Evolutionary conservation across 805 yeast species (phyloP), one percentile per base, ranked within the genome.

Genomic region (Yarrowia osloensis): DNA sequence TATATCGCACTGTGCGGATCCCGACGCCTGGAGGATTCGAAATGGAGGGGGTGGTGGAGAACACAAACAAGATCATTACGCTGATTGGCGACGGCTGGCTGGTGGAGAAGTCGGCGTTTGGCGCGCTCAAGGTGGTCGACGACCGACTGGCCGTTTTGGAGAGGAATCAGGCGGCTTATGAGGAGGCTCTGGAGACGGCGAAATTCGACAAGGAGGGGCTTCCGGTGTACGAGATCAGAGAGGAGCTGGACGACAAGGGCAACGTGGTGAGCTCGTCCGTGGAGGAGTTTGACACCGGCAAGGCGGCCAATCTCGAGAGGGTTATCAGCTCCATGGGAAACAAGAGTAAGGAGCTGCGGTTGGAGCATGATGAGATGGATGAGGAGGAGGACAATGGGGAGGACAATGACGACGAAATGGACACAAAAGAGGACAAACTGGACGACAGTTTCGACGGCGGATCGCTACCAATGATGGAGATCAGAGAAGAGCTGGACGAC

Each of bases 401-500:
- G 4, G 46, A 39, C 3, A 52, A 44, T 21, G 90, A 88, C 70
- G 87, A 84, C 63, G 71, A 76, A 39, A 52, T 26, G 37, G 57
- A 66, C 24, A 19, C 42, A 11, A 19, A 5, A 26, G 37, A 29
- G 24, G 55, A 49, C 4, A 26, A 19, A 13, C 9, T 29, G 11
- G 26, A 21, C 24, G 24, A 19, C 19, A 9, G 13, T 6, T 40
- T 40, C 7, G 87, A 80, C 19, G 44, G 85, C 81, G 1, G 15
- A 26, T 29, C 33, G 3, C 72, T 87, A 1, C 92, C 91, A 0
- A 79, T 90, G 26, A 85, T 91, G 86, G 97, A 92, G 67, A 93
- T 93, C 24, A 81, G 87, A 65, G 98, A 92, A 73, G 89, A 87
- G 65, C 76, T 93, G 42, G 97, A 92, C 75, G 97, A 90, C 0